These are phyloP conservation scores for Fagus sylvatica DNA, from an alignment of 306 rosid species.

Conservation along the genomic window DNA sequence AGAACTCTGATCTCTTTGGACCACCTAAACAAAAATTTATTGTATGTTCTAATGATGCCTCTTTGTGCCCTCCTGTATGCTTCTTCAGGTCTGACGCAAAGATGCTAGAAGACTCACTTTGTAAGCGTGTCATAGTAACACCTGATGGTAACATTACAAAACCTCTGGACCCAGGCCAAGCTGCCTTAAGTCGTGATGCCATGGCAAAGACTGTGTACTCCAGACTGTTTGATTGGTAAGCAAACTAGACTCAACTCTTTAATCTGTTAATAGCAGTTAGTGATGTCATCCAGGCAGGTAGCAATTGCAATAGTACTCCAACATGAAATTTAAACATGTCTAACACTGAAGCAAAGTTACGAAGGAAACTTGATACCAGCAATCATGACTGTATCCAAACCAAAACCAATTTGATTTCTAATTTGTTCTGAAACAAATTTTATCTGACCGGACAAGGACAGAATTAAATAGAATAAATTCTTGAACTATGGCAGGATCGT, in stretches of 20 bases:
- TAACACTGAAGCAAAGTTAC: constrained; percentile 10
- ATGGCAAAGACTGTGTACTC: constrained; percentile 81
- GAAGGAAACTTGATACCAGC: background rate
- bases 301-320: background rate
- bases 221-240: constrained; percentile 79
- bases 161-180: constrained; percentile 64
- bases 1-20: constrained; percentile 27
- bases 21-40: background rate
- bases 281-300: constrained; percentile 3
- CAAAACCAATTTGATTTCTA: constrained; percentile 4
- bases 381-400: constrained; percentile 13
- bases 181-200: constrained; percentile 81
- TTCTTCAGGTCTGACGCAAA: constrained; percentile 65
- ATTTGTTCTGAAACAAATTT: background rate
- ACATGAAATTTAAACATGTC: background rate
- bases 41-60: background rate
- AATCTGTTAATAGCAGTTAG: background rate
- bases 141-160: constrained; percentile 89
- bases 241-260: constrained; percentile 1
- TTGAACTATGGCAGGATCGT: constrained; percentile 68
- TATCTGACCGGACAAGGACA: constrained; percentile 21
- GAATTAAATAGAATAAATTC: constrained; percentile 13
- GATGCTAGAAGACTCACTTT: constrained; percentile 73
- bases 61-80: constrained; percentile 23
- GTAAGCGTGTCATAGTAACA: constrained; percentile 87